A percentile compares a stretch with the other conserved stretches of the same genome.
These are phyloP conservation scores for Hymenochaete sp. DNA, from an alignment of 1,284 basidiomycete species.

Conservation along the genomic window DNA sequence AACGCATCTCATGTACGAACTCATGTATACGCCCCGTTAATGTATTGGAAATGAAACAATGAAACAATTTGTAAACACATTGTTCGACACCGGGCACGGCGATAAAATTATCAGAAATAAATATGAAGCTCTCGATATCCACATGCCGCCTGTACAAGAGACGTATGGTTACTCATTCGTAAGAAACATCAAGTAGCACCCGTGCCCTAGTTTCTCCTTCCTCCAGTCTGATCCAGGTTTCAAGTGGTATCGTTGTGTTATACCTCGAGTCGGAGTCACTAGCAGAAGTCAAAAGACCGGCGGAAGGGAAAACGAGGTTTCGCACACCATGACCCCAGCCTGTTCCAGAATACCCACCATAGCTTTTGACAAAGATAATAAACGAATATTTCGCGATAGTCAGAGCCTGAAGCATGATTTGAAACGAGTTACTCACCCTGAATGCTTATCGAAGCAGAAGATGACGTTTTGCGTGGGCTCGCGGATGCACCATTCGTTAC, in stretches of 20 bases:
- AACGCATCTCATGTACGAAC: no score
- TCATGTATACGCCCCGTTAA: no score
- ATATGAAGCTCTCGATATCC: no score
- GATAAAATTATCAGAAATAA: no score
- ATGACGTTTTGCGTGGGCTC: constrained; percentile 51
- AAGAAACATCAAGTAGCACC: constrained; percentile 26
- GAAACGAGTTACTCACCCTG: constrained; percentile 39
- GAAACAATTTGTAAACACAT: no score
- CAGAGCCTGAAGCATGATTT: neutral
- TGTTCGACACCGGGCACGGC: no score
- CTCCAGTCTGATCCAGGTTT: constrained; percentile 57
- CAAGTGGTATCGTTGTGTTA: no score
- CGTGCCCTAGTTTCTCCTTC: constrained; percentile 31
- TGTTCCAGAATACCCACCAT: constrained; percentile 48
- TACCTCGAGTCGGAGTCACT: no score
- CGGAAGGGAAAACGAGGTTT: constrained; percentile 49
- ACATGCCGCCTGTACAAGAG: neutral
- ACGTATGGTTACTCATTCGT: constrained; percentile 14
- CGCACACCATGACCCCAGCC: constrained; percentile 58
- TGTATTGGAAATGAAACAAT: no score
- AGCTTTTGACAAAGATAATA: constrained; percentile 34
- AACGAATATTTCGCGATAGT: neutral
- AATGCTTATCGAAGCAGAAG: constrained; percentile 67
- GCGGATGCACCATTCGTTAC: constrained; percentile 64
- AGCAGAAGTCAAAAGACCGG: constrained; percentile 33